A percentile compares a stretch with the other conserved stretches of the same genome.
phyloP scores from a whole-genome alignment of 495 filamentous ascomycete species.

The Hypoxylon intermedium region DNA sequence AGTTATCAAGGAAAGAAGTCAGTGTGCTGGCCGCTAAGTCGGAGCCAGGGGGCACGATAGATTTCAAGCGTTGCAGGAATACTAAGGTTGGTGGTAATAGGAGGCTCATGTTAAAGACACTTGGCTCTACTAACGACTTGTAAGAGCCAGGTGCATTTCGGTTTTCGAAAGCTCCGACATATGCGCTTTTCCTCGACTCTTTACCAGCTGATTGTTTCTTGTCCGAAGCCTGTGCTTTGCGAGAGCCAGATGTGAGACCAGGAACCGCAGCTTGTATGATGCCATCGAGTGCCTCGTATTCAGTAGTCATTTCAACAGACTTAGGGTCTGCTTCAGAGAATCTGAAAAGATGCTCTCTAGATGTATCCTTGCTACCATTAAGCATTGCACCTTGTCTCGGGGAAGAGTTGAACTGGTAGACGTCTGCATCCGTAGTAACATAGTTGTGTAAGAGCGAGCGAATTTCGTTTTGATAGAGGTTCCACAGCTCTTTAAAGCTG shows the following conservation, averaged over 20 bases:
- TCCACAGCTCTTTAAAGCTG: slow-evolving; percentile 93
- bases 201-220: slow-evolving; percentile 51
- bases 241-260: slow-evolving; percentile 83
- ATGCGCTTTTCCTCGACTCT: slow-evolving; percentile 49
- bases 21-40: slow-evolving; percentile 86
- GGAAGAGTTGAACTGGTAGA: slow-evolving; percentile 61
- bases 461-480: slow-evolving; percentile 77
- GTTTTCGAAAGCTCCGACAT: slow-evolving; percentile 67
- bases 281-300: slow-evolving; percentile 87
- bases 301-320: slow-evolving; percentile 73
- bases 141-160: slow-evolving; percentile 69
- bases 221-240: slow-evolving; percentile 58
- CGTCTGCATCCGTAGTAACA: slow-evolving; percentile 88
- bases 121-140: slow-evolving; percentile 82
- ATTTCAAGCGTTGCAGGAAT: slow-evolving; percentile 89
- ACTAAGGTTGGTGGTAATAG: slow-evolving; percentile 91
- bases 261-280: slow-evolving; percentile 92
- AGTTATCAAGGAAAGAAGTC: slow-evolving; percentile 97
- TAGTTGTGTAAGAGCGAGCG: slow-evolving; percentile 95
- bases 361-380: slow-evolving; percentile 63
- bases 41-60: slow-evolving; percentile 83
- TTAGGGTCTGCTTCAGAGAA: slow-evolving; percentile 82
- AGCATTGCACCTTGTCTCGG: slow-evolving; percentile 47
- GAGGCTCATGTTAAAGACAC: slow-evolving; percentile 96
- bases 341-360: slow-evolving; percentile 88